Evolutionary conservation across 495 filamentous ascomycete species (phyloP).

Genomic region (Aspergillus leporis): DNA sequence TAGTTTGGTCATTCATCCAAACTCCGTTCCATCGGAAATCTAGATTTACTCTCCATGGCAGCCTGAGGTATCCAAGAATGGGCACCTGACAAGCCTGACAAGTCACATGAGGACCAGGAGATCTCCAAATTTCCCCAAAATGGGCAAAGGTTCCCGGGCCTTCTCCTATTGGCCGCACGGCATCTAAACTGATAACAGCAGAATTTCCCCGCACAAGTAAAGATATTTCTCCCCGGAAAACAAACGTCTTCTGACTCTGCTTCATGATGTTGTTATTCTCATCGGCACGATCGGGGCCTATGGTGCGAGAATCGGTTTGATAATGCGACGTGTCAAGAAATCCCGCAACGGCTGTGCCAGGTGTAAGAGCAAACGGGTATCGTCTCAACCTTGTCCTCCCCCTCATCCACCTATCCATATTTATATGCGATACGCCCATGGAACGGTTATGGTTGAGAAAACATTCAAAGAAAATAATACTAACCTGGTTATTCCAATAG

Average conservation of each 20-base stretch:
- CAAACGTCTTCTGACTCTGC: neutral
- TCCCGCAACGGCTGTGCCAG: slow-evolving; percentile 48
- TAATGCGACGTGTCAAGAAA: slow-evolving; percentile 50
- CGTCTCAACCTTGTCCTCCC: slow-evolving; percentile 18
- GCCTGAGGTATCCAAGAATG: neutral
- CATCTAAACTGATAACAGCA: slow-evolving; percentile 1
- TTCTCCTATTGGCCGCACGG: neutral
- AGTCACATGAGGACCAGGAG: neutral
- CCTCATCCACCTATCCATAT: neutral
- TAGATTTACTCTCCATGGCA: too few relatives aligned
- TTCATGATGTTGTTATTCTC: neutral
- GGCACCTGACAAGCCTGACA: neutral
- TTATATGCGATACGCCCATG: neutral
- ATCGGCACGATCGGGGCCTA: neutral
- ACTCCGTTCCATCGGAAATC: too few relatives aligned
- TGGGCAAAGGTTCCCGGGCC: neutral
- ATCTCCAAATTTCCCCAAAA: slow-evolving; percentile 2
- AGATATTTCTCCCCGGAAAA: neutral
- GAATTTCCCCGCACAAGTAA: neutral
- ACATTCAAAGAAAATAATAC: neutral
- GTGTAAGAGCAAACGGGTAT: slow-evolving; percentile 54
- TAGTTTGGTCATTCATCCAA: too few relatives aligned
- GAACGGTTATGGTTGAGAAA: neutral
- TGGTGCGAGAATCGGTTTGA: neutral
- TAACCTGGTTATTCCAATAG: slow-evolving; percentile 25